phyloP scores from a whole-genome alignment of 768 basidiomycete genomes.

The Boletus coccyginus region DNA sequence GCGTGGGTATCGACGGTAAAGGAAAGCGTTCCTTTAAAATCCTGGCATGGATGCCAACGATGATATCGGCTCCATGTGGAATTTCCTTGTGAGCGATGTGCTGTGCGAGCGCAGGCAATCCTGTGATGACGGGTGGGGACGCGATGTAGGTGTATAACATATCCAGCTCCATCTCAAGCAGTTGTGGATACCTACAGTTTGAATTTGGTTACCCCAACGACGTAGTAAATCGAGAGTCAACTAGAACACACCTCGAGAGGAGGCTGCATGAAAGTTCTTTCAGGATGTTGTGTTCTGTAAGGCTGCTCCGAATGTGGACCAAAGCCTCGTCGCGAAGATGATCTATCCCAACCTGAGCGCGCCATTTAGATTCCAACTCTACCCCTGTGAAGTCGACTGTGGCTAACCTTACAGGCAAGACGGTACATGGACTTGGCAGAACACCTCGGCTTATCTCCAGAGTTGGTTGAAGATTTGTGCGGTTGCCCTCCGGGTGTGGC shows the following conservation, averaged over 20 bases:
- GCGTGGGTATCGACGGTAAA: not conserved
- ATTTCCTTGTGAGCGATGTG: constrained; percentile 17
- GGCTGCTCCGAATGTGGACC: constrained; percentile 11
- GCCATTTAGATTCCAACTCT: not conserved
- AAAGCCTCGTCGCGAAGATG: constrained; percentile 18
- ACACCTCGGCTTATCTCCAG: constrained; percentile 19
- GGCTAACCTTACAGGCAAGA: constrained; percentile 37
- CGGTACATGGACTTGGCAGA: constrained; percentile 47
- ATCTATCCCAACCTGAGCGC: constrained; percentile 20
- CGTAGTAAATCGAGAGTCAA: not conserved
- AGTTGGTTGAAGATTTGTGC: not conserved
- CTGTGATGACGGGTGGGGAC: constrained; percentile 11
- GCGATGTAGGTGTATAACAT: constrained; percentile 16
- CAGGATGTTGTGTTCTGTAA: constrained; percentile 24
- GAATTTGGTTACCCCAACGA: not conserved
- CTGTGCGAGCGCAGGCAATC: constrained; percentile 9
- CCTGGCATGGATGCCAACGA: constrained; percentile 21
- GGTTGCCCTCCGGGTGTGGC: not conserved
- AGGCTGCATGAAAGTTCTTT: constrained; percentile 22
- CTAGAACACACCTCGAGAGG: constrained; percentile 12
- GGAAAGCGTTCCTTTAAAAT: constrained; percentile 8
- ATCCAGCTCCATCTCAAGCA: constrained; percentile 26
- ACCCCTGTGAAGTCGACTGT: too few species aligned
- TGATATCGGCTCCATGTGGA: constrained; percentile 22
- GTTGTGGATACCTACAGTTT: constrained; percentile 7